Conservation (phyloP, 2,329 filamentous ascomycete genomes). For the Claviceps cyperi region DNA sequence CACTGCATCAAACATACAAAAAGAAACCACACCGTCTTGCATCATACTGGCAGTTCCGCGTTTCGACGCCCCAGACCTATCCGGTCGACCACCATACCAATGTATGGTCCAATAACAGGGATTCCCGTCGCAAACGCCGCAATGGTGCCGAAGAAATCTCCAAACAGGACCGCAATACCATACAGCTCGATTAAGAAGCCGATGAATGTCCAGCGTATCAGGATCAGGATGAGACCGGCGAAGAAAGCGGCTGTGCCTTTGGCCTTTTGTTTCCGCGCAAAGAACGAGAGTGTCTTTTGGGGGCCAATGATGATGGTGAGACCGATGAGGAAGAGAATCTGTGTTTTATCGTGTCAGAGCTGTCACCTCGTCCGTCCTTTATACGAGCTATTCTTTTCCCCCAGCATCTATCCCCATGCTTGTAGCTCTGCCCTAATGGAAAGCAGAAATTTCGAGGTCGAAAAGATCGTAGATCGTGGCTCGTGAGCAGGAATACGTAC, state of each 20-base stretch:
- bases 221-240: constrained; percentile 66
- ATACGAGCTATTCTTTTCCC: constrained; percentile 1
- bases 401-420: not conserved
- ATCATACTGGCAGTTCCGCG: constrained; percentile 61
- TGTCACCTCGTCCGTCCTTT: not conserved
- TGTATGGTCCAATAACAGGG: constrained; percentile 75
- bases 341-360: constrained; percentile 6
- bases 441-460: not conserved
- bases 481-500: constrained; percentile 30
- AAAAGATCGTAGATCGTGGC: not conserved
- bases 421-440: constrained; percentile 3
- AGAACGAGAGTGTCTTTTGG: constrained; percentile 84
- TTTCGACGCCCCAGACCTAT: constrained; percentile 56
- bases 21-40: not conserved
- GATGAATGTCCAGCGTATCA: constrained; percentile 79
- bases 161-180: constrained; percentile 85
- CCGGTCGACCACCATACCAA: constrained; percentile 59
- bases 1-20: not conserved
- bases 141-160: constrained; percentile 90
- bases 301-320: constrained; percentile 91
- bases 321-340: constrained; percentile 97
- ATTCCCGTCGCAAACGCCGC: constrained; percentile 73
- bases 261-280: constrained; percentile 82
- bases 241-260: constrained; percentile 86
- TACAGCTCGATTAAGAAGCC: constrained; percentile 87